These are phyloP conservation scores for Shiraia sp. DNA, from an alignment of 2,329 filamentous ascomycete species.

Conservation along the genomic window DNA sequence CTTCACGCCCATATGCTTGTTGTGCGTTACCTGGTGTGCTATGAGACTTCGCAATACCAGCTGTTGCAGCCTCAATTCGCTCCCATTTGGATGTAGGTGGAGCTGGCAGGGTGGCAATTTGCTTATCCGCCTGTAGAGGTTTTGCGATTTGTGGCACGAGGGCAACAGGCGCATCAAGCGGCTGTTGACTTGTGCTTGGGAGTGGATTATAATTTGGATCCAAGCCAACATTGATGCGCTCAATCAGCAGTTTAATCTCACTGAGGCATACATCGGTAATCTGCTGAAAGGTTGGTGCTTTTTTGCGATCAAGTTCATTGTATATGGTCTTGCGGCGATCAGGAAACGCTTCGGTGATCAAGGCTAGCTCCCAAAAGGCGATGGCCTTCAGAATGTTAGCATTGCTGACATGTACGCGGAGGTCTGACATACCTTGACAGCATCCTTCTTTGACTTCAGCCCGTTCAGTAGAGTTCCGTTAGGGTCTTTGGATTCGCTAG, in stretches of 20 bases:
- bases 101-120: slow-evolving; percentile 49
- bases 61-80: slow-evolving; percentile 31
- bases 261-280: slow-evolving; percentile 71
- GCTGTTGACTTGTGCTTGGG: slow-evolving; percentile 16
- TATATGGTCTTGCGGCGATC: slow-evolving; percentile 81
- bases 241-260: slow-evolving; percentile 68
- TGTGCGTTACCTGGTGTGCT: slow-evolving; percentile 38
- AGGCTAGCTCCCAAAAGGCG: slow-evolving; percentile 86
- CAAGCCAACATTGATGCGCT: slow-evolving; percentile 62
- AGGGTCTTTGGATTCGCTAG: slow-evolving; percentile 82
- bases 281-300: slow-evolving; percentile 80
- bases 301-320: slow-evolving; percentile 81
- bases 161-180: slow-evolving; percentile 41
- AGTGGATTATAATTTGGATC: slow-evolving; percentile 28
- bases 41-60: slow-evolving; percentile 51
- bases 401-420: too few relatives aligned
- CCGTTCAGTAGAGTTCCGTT: slow-evolving; percentile 88
- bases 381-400: slow-evolving; percentile 60
- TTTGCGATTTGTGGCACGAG: slow-evolving; percentile 56
- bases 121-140: slow-evolving; percentile 52
- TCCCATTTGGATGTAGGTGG: slow-evolving; percentile 41
- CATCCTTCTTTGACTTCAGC: slow-evolving; percentile 78
- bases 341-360: slow-evolving; percentile 75
- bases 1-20: slow-evolving; percentile 41
- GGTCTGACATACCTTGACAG: slow-evolving; percentile 64